Base-by-base conservation (phyloP, 2,329 filamentous ascomycete species). In the Neoscytalidium dimidiatum region DNA sequence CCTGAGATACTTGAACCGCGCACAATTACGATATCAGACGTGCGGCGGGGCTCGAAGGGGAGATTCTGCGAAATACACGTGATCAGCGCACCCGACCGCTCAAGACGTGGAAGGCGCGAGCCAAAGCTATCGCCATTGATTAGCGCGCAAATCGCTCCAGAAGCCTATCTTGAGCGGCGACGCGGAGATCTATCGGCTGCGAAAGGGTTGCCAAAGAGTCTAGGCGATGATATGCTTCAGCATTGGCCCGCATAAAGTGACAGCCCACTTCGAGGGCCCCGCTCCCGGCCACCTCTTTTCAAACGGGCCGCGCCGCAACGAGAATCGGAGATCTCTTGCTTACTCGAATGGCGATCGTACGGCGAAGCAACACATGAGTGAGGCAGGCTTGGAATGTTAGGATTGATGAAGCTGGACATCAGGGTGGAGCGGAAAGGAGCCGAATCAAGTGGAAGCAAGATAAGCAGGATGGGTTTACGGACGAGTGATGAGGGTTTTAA, bases 321-420 rank as follows among this genome's bases (percentile, higher is more conserved):
- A 33, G 56, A 44, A 60, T 60, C 56, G 56, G 56, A 60, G 56
- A 60, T 60, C 56, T 19, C n/a, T 23, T 60, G 56, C 41, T 33
- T 60, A 17, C 41, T n/a, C n/a, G n/a, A n/a, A n/a, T n/a, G 29
- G 11, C 29, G 41, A 46, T 44, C 17, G 53, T 38, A 58, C 14
- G 53, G 38, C 53, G 38, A 35, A 29, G 21, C 35, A 38, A 57
- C 19, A 28, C 53, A 33, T 11, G 35, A 44, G 21, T n/a, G n/a
- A 33, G 51, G 51, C 19, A 13, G 31, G 31, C 31, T 41, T 60
- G 38, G n/a, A 28, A 29, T 60, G 17, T 31, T 28, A 44, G 26
- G 17, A 31, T n/a, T 19, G 38, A 46, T 21, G 56, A 29, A 11
- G 35, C 14, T 7, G 19, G 56, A 48, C 41, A 60, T 21, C 38